Percentiles rank a stretch among this genome's conserved stretches.
Evolutionary conservation across 2,329 filamentous ascomycete species (phyloP).

Genomic region (Blastomyces silverae): DNA sequence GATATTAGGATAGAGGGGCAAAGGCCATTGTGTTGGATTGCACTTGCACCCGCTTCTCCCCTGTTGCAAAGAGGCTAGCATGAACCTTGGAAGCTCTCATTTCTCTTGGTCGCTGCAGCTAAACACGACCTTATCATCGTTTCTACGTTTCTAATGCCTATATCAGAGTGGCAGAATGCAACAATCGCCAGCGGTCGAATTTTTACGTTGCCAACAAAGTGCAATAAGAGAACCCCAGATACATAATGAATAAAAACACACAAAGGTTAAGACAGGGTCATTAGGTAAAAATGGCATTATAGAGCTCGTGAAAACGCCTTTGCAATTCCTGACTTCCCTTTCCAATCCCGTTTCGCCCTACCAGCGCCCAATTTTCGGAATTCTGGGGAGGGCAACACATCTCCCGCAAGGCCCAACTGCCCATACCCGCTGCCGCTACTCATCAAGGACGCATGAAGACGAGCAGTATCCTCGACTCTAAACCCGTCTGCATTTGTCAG

Average conservation of each 20-base stretch:
- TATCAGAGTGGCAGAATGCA: background rate
- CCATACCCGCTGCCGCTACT: constrained; percentile 29
- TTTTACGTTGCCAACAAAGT: background rate
- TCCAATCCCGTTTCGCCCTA: constrained; percentile 20
- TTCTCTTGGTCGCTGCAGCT: background rate
- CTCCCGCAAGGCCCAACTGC: constrained; percentile 18
- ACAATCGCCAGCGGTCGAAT: background rate
- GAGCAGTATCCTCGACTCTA: constrained; percentile 38
- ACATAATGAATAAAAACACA: background rate
- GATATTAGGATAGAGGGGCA: background rate
- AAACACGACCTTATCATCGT: background rate
- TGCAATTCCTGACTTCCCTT: constrained; percentile 22
- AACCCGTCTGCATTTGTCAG: constrained; percentile 71
- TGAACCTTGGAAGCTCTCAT: background rate
- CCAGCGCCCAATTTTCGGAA: constrained; percentile 8
- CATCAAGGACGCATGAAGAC: constrained; percentile 29
- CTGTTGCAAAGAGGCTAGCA: background rate
- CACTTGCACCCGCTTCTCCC: background rate
- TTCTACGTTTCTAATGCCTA: background rate
- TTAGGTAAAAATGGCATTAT: constrained; percentile 5
- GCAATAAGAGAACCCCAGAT: background rate
- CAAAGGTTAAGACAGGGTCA: background rate
- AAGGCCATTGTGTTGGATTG: background rate
- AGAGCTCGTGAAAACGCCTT: constrained; percentile 17
- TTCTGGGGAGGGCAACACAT: constrained; percentile 21